Evolutionary conservation across 768 basidiomycete genomes (phyloP).

Genomic region (Rhodotorula kratochvilovae): DNA sequence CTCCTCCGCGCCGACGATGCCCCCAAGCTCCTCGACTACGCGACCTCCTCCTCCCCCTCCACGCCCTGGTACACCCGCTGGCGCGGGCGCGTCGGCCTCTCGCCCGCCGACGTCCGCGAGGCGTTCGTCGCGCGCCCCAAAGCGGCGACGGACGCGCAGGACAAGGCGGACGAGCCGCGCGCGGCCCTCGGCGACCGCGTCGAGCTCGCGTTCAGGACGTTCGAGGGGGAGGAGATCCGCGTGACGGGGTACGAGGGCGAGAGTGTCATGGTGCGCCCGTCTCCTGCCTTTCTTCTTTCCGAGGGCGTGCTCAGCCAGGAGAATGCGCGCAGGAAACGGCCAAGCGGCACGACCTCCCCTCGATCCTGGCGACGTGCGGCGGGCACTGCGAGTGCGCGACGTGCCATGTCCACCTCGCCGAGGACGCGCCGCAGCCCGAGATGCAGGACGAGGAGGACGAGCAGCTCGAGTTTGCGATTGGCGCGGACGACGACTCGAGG

Average conservation of each 20-base stretch:
- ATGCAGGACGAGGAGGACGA: constrained; percentile 42
- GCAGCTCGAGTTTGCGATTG: constrained; percentile 42
- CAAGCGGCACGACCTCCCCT: constrained; percentile 14
- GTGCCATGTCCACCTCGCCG: constrained; percentile 37
- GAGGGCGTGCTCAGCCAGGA: too few species aligned
- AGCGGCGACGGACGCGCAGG: not conserved
- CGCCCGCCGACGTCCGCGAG: not conserved
- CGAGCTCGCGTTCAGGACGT: constrained; percentile 24
- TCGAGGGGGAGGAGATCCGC: constrained; percentile 24
- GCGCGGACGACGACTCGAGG: constrained; percentile 36
- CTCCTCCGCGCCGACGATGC: constrained; percentile 36
- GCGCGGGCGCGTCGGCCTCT: constrained; percentile 36
- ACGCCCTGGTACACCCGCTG: constrained; percentile 30
- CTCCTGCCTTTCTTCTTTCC: not conserved
- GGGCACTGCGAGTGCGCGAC: constrained; percentile 43
- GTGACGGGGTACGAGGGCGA: constrained; percentile 38
- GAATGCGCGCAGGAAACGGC: constrained; percentile 12
- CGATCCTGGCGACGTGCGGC: constrained; percentile 41
- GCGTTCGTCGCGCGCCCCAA: not conserved
- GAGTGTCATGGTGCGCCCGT: constrained; percentile 35
- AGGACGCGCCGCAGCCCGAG: constrained; percentile 19
- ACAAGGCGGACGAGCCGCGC: constrained; percentile 10
- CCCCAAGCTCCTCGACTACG: constrained; percentile 20
- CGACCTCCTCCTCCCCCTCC: not conserved
- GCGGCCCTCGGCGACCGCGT: constrained; percentile 35